Conservation (phyloP, 2,329 filamentous ascomycete genomes). For the Apiospora koreana region DNA sequence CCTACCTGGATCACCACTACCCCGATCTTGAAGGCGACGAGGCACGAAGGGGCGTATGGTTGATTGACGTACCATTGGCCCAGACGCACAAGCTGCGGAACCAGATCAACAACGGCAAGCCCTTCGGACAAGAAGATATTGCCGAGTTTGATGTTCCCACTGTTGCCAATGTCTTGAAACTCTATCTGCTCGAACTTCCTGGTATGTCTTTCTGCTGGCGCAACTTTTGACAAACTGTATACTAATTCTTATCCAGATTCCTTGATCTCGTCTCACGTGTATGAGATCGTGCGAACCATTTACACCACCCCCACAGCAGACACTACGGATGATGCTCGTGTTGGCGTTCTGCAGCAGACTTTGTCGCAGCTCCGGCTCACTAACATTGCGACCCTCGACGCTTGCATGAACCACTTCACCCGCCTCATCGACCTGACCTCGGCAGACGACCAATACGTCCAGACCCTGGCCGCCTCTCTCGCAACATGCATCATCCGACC, state of each 20-base stretch:
- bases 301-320: constrained; percentile 83
- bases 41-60: constrained; percentile 88
- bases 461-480: constrained; percentile 71
- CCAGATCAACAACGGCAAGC: constrained; percentile 84
- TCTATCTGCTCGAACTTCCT: constrained; percentile 93
- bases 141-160: constrained; percentile 92
- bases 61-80: constrained; percentile 83
- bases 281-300: constrained; percentile 97
- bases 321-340: constrained; percentile 72
- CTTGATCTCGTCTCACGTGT: constrained; percentile 96
- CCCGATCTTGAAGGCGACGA: constrained; percentile 97
- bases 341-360: constrained; percentile 92
- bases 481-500: constrained; percentile 88
- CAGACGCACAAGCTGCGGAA: constrained; percentile 83
- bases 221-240: background rate
- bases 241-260: constrained; percentile 65
- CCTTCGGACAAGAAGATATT: constrained; percentile 73
- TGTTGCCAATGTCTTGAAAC: constrained; percentile 86
- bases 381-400: constrained; percentile 98
- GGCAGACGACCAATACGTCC: constrained; percentile 83
- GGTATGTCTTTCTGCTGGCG: constrained; percentile 54
- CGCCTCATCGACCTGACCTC: constrained; percentile 95
- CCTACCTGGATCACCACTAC: constrained; percentile 94
- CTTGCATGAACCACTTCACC: constrained; percentile 97
- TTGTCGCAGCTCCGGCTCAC: constrained; percentile 91